Evolutionary conservation across 176 grass and related monocot species (phyloP).

Genomic region (Triticum aestivum): DNA sequence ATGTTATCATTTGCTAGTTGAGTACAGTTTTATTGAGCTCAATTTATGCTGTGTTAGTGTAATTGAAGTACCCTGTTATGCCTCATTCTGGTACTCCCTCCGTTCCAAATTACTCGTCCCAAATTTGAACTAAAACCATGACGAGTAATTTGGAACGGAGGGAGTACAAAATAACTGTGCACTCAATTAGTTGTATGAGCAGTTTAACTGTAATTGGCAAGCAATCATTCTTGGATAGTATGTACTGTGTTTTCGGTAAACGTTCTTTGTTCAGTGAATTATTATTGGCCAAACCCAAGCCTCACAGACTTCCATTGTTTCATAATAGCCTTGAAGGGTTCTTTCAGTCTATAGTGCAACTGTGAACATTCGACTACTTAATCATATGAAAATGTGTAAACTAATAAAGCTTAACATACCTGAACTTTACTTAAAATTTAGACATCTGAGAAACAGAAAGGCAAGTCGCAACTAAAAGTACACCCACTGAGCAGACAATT

Average conservation of each 20-base stretch:
- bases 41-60: background rate
- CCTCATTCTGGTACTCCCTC: background rate
- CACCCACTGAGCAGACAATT: background rate
- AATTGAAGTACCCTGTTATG: background rate
- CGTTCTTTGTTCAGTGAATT: background rate
- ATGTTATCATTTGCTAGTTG: constrained; percentile 17
- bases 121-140: too few relatives aligned
- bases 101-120: too few relatives aligned
- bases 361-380: background rate
- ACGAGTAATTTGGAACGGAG: too few relatives aligned
- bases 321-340: background rate
- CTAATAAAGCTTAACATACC: background rate
- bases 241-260: background rate
- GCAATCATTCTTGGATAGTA: background rate
- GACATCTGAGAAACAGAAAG: background rate
- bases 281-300: background rate
- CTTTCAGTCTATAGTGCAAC: background rate
- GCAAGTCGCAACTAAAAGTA: background rate
- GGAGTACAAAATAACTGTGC: background rate
- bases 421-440: background rate
- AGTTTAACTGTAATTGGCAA: background rate
- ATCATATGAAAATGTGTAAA: background rate
- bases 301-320: background rate
- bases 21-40: background rate
- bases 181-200: background rate